Evolutionary conservation across 2,329 filamentous ascomycete species (phyloP).

Genomic region (Neofusicoccum laricinum): DNA sequence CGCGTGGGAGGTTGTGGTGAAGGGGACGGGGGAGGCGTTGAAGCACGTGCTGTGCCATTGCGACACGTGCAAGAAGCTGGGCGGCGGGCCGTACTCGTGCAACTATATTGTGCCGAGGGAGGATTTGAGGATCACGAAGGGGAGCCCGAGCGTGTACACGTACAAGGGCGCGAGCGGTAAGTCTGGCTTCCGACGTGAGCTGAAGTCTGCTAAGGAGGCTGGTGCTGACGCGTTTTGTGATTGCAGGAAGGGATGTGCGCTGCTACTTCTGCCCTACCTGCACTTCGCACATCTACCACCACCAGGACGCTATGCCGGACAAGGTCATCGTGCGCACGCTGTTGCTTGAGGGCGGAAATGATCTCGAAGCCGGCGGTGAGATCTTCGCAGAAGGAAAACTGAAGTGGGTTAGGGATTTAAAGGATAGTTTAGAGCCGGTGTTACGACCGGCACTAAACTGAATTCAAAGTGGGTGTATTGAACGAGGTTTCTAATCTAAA

Average conservation of each 20-base stretch:
- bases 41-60: constrained; percentile 38
- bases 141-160: constrained; percentile 28
- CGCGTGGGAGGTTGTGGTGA: constrained; percentile 25
- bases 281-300: constrained; percentile 41
- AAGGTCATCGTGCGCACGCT: constrained; percentile 40
- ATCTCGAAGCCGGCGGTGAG: constrained; percentile 35
- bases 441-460: no score
- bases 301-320: constrained; percentile 39
- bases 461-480: no score
- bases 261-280: constrained; percentile 39
- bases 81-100: constrained; percentile 35
- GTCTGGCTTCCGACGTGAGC: not conserved
- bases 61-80: constrained; percentile 34
- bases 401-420: constrained; percentile 32
- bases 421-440: constrained; percentile 17
- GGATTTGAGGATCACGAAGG: constrained; percentile 26
- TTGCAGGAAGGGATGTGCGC: constrained; percentile 31
- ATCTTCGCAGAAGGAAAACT: constrained; percentile 38
- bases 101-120: constrained; percentile 34
- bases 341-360: constrained; percentile 34
- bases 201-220: not conserved
- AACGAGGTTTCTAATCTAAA: no score
- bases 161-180: constrained; percentile 32
- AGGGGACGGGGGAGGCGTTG: constrained; percentile 18
- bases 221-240: not conserved